Evolutionary conservation across 2,329 filamentous ascomycete genomes (phyloP), one percentile per base, ranked within the genome.

Genomic region (Lasiodiplodia sp.): DNA sequence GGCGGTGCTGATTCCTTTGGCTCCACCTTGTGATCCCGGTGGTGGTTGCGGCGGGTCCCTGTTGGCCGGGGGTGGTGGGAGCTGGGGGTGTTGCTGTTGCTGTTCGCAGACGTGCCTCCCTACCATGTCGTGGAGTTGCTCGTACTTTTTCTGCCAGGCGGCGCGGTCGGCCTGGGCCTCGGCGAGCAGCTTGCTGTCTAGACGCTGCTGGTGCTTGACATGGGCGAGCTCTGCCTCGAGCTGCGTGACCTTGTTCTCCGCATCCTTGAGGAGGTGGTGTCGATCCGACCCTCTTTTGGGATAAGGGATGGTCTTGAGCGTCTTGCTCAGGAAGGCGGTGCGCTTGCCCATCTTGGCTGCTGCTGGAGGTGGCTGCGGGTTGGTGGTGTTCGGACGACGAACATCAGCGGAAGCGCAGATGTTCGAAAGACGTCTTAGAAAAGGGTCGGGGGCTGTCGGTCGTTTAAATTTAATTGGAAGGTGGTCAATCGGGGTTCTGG

Each of bases 301-400:
- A 16, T 12, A 49, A 4, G 58, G 40, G 14, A 62, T 49, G 12
- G 18, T 23, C 38, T 49, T 62, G 58, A 62, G 58, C 23, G 58
- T 34, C 25, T 49, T 62, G 58, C 58, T 62, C 23, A 62, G 25
- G 40, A 62, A 49, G 40, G 23, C 34, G 14, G 40, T 4, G 23
- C 38, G 40, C 18, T 49, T 49, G 40, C 21, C 21, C 58, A 62
- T 62, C 1, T 34, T 10, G 18, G 57, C 47, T 47, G 57, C 47
- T 47, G 57, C 7, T n/a, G 57, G 57, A 8, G 18, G n/a, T 34
- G 57, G 7, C 18, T 31, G 16, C 7, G 12, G 12, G 21, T 23
- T 16, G 53, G 12, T 21, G 55, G 2, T 25, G 55, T 8, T 2
- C 10, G 52, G 52, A 37, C 7, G 28, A 12, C 16, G 21, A 25